These are phyloP conservation scores for Panicum virgatum DNA, from an alignment of 202 grass and related monocot species.

Conservation along the genomic window DNA sequence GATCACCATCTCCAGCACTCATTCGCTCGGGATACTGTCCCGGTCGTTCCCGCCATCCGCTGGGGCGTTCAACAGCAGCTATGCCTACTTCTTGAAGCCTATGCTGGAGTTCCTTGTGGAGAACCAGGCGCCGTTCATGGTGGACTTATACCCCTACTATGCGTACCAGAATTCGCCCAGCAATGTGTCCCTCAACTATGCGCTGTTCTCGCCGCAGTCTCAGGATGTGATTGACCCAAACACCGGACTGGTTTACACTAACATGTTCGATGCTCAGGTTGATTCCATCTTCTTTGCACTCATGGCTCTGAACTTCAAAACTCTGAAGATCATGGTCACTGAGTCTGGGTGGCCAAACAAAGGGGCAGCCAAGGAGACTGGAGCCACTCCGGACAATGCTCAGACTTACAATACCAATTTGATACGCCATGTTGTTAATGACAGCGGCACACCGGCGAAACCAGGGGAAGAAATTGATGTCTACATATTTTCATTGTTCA, in stretches of 20 bases:
- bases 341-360: constrained; percentile 95
- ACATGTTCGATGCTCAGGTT: constrained; percentile 94
- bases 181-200: constrained; percentile 86
- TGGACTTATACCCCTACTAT: constrained; percentile 94
- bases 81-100: constrained; percentile 85
- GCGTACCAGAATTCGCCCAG: constrained; percentile 82
- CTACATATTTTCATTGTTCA: constrained; percentile 97
- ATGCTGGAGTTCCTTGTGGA: constrained; percentile 97
- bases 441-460: constrained; percentile 88
- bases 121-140: constrained; percentile 95
- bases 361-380: constrained; percentile 72
- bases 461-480: constrained; percentile 88
- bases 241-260: constrained; percentile 88
- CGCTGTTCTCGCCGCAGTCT: constrained; percentile 66
- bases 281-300: constrained; percentile 93
- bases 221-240: constrained; percentile 81
- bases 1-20: constrained; percentile 92
- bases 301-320: constrained; percentile 92
- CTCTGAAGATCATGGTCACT: constrained; percentile 86
- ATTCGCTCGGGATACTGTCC: constrained; percentile 85
- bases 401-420: constrained; percentile 94
- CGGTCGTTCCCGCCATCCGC: constrained; percentile 90
- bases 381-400: constrained; percentile 81
- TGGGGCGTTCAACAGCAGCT: constrained; percentile 90
- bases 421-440: constrained; percentile 86